Conservation (phyloP, 495 filamentous ascomycete genomes). For the Neurospora cerealis region DNA sequence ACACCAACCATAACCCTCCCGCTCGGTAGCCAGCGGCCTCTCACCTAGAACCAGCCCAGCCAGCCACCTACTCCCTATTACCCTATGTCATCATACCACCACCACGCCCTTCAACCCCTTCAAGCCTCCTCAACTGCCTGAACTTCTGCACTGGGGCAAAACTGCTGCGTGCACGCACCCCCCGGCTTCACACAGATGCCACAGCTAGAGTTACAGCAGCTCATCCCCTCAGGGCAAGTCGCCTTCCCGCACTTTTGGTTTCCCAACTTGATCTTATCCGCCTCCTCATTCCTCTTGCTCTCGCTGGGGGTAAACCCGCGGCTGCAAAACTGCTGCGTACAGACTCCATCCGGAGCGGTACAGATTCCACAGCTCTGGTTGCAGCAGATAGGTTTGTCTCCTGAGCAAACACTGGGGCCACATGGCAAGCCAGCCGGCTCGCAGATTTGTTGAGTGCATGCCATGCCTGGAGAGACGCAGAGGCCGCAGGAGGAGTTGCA, state of each 20-base stretch:
- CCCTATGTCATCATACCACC: background rate
- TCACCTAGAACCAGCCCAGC: background rate
- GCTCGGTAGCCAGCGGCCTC: background rate
- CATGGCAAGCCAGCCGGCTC: background rate
- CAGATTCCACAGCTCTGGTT: slow-evolving; percentile 11
- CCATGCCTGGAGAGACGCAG: slow-evolving; percentile 3
- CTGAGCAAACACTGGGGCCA: background rate
- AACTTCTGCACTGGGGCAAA: slow-evolving; percentile 1
- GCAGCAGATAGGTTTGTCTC: background rate
- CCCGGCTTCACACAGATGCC: slow-evolving; percentile 12
- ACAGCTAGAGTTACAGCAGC: slow-evolving; percentile 19
- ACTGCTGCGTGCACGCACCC: slow-evolving; percentile 10
- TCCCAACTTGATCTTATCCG: background rate
- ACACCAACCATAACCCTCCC: background rate
- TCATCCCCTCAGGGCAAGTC: slow-evolving; percentile 3
- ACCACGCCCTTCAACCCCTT: background rate
- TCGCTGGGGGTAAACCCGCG: background rate
- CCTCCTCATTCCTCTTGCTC: background rate
- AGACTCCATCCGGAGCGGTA: slow-evolving; percentile 5
- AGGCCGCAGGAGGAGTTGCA: slow-evolving; percentile 11
- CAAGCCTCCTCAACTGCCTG: background rate
- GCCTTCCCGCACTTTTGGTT: slow-evolving; percentile 8
- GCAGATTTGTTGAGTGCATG: slow-evolving; percentile 3
- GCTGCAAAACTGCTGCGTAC: slow-evolving; percentile 14
- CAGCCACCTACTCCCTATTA: background rate